Percentiles rank a stretch among this genome's conserved stretches.
Conservation (phyloP, 2,329 filamentous ascomycete genomes). For the Phialemoniopsis sp. region DNA sequence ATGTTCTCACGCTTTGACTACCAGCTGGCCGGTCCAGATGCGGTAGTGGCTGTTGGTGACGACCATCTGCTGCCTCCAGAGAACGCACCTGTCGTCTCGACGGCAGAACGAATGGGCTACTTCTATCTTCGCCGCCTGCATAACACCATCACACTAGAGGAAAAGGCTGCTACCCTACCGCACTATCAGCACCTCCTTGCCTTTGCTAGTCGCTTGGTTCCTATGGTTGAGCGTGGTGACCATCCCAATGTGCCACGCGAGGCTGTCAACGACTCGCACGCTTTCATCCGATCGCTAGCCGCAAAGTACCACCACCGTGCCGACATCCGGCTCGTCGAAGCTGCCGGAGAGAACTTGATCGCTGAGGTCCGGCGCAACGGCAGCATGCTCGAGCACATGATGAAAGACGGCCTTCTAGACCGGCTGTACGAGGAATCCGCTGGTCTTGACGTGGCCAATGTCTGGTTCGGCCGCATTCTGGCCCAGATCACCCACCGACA, state of each 20-base stretch:
- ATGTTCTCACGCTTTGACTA: background rate
- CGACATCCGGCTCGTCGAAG: conserved; percentile 9
- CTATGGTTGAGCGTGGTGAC: background rate
- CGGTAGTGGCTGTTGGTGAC: no score
- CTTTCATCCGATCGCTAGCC: background rate
- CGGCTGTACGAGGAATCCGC: conserved; percentile 21
- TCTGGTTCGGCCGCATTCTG: conserved; percentile 16
- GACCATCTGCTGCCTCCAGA: no score
- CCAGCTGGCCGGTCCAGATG: background rate
- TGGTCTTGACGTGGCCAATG: conserved; percentile 11
- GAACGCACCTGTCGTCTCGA: background rate
- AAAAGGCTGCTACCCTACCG: background rate
- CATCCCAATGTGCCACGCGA: background rate
- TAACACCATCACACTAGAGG: background rate
- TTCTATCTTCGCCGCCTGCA: background rate
- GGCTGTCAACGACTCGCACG: background rate
- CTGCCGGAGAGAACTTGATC: conserved; percentile 6
- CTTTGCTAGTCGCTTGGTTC: background rate
- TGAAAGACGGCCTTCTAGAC: conserved; percentile 24
- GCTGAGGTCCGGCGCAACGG: conserved; percentile 7
- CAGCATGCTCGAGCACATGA: conserved; percentile 23
- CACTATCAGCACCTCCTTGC: conserved; percentile 1
- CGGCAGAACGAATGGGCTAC: background rate
- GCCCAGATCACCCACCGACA: conserved; percentile 13
- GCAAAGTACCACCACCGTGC: conserved; percentile 2